A percentile compares a stretch with the other conserved stretches of the same genome.
Evolutionary conservation across 305 asterid species (phyloP).

Genomic region (Solanum chacoense): DNA sequence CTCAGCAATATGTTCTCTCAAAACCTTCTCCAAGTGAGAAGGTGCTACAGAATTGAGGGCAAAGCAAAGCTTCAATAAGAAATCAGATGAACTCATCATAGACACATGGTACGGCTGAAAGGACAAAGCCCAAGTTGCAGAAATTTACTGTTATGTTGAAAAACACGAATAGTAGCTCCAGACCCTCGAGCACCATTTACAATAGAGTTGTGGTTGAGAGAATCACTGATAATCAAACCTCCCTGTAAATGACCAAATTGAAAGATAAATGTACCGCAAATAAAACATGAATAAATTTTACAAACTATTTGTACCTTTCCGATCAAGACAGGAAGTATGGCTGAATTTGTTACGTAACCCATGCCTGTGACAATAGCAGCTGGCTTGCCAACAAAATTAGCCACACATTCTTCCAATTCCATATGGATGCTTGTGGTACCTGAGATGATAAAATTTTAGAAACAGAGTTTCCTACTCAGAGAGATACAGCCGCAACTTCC

Average conservation of each 20-base stretch:
- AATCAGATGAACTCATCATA: background rate
- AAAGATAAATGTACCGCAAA: conserved; percentile 9
- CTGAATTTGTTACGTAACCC: conserved; percentile 96
- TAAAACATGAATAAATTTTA: background rate
- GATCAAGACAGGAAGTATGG: conserved; percentile 79
- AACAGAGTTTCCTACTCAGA: background rate
- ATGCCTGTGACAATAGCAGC: conserved; percentile 92
- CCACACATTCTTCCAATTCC: conserved; percentile 84
- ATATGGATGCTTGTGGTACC: conserved; percentile 60
- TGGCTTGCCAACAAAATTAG: conserved; percentile 82
- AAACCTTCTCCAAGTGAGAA: conserved; percentile 79
- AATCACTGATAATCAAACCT: conserved; percentile 88
- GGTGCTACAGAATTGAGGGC: conserved; percentile 51
- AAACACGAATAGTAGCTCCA: conserved; percentile 92
- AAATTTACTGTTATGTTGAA: conserved; percentile 89
- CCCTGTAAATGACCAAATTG: conserved; percentile 42
- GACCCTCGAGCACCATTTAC: conserved; percentile 99
- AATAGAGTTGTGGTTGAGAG: conserved; percentile 91
- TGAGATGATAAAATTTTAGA: background rate
- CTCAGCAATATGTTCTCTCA: conserved; percentile 85
- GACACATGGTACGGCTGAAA: background rate
- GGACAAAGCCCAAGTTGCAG: background rate
- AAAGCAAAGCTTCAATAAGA: conserved; percentile 3
- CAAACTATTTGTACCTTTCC: conserved; percentile 51
- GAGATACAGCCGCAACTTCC: background rate